Conservation (phyloP, 306 rosid species). For the Gastrolobium villosum region DNA sequence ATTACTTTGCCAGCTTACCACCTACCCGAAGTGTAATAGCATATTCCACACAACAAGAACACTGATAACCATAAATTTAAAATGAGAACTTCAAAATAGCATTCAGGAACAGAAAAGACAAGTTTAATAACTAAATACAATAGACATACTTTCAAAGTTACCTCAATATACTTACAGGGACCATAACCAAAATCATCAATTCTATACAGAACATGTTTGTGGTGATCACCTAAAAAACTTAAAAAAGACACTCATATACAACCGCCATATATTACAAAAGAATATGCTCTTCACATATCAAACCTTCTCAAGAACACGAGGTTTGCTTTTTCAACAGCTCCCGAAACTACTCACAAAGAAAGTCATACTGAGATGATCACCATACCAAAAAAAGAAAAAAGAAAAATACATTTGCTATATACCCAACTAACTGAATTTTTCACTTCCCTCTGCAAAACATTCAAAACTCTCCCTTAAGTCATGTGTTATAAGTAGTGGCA, state of each 20-base stretch:
- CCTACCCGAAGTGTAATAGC: neutral
- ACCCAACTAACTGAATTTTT: slow-evolving; percentile 48
- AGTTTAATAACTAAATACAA: slow-evolving; percentile 19
- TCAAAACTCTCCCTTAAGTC: slow-evolving; percentile 55
- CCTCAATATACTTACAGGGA: slow-evolving; percentile 57
- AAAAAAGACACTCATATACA: slow-evolving; percentile 43
- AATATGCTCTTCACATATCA: slow-evolving; percentile 48
- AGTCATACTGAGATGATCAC: slow-evolving; percentile 38
- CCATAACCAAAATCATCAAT: slow-evolving; percentile 50
- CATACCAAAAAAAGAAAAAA: neutral
- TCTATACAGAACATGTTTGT: slow-evolving; percentile 54
- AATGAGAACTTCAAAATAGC: neutral
- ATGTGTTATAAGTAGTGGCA: slow-evolving; percentile 54
- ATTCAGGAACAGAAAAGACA: slow-evolving; percentile 3
- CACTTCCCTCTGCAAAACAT: slow-evolving; percentile 39
- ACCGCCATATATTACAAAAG: slow-evolving; percentile 54
- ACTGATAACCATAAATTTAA: neutral
- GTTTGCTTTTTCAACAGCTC: slow-evolving; percentile 49
- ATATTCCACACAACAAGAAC: neutral
- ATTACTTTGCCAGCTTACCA: neutral
- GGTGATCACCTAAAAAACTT: slow-evolving; percentile 54
- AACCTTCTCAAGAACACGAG: slow-evolving; percentile 60
- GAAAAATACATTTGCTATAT: slow-evolving; percentile 40
- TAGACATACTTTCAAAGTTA: slow-evolving; percentile 32
- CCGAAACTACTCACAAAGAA: slow-evolving; percentile 45